These are phyloP conservation scores for Drosera capensis DNA, from an alignment of 148 eudicot genomes.

Conservation along the genomic window DNA sequence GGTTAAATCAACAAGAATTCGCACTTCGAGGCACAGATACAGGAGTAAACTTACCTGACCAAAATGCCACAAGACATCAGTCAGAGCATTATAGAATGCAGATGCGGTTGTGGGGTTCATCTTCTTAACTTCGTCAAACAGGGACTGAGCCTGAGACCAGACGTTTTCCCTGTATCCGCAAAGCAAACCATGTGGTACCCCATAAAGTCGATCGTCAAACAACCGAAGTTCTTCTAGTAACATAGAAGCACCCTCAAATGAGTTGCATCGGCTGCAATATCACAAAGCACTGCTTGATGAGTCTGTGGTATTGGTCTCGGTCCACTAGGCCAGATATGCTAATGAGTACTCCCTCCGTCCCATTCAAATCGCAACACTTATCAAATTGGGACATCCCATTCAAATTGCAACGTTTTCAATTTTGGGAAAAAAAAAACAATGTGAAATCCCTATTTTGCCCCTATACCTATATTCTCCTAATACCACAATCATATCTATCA, in stretches of 20 bases:
- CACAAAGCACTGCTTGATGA: too few species aligned
- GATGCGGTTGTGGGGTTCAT: constrained; percentile 92
- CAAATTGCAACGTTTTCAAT: too few species aligned
- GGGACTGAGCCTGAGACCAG: constrained; percentile 72
- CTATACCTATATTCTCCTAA: too few species aligned
- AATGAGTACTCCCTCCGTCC: too few species aligned
- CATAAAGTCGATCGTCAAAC: constrained; percentile 89
- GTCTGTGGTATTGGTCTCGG: too few species aligned
- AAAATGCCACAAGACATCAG: constrained; percentile 96
- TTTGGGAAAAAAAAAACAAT: too few species aligned
- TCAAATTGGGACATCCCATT: too few species aligned
- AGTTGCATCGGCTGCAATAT: constrained; percentile 84
- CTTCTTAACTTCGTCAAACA: constrained; percentile 79
- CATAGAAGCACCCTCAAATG: constrained; percentile 89
- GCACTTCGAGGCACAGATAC: constrained; percentile 2
- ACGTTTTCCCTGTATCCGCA: constrained; percentile 58
- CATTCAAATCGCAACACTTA: too few species aligned
- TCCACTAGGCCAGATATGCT: too few species aligned
- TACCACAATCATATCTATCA: too few species aligned
- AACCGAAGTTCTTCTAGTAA: constrained; percentile 75
- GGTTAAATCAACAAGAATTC: neutral
- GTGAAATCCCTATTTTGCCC: too few species aligned
- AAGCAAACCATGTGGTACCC: constrained; percentile 92
- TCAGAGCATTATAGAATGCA: constrained; percentile 94
- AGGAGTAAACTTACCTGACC: constrained; percentile 51